Conservation (phyloP, 2,329 filamentous ascomycete genomes). For the Sarocladium brachiariae region DNA sequence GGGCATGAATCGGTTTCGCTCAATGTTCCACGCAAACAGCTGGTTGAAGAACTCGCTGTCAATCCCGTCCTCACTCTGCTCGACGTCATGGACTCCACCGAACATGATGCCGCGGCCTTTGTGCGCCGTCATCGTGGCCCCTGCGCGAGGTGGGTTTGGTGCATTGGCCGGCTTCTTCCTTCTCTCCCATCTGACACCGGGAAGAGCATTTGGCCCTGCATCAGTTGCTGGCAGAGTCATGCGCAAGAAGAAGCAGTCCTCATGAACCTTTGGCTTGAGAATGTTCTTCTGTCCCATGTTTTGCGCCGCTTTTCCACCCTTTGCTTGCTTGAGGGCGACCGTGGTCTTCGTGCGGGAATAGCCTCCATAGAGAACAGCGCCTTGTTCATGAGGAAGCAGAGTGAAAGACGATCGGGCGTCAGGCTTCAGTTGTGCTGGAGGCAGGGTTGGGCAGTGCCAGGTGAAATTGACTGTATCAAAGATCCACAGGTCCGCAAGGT, state of each 20-base stretch:
- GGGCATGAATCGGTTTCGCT: constrained; percentile 91
- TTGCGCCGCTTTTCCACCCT: constrained; percentile 44
- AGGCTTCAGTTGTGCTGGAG: constrained; percentile 76
- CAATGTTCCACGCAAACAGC: constrained; percentile 88
- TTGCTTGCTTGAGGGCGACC: constrained; percentile 55
- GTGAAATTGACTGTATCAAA: constrained; percentile 85
- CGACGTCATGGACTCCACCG: constrained; percentile 89
- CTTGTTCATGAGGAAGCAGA: constrained; percentile 81
- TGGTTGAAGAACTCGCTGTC: constrained; percentile 96
- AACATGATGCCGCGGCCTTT: constrained; percentile 90
- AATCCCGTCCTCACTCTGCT: constrained; percentile 87
- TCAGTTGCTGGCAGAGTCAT: constrained; percentile 67
- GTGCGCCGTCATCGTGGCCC: constrained; percentile 90
- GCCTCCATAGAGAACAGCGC: constrained; percentile 85
- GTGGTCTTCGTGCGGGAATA: constrained; percentile 85
- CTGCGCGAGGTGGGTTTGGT: constrained; percentile 75
- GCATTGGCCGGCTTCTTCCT: constrained; percentile 88
- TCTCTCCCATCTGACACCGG: constrained; percentile 81
- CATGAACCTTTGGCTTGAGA: constrained; percentile 81
- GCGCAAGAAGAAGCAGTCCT: constrained; percentile 89
- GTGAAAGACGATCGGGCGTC: constrained; percentile 90
- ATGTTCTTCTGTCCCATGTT: constrained; percentile 61
- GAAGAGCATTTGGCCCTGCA: constrained; percentile 56
- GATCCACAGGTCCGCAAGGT: constrained; percentile 88
- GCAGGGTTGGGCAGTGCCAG: constrained; percentile 73